Conservation (phyloP, 352 stramenopile genomes). For the Halophytophthora batemanensis region DNA sequence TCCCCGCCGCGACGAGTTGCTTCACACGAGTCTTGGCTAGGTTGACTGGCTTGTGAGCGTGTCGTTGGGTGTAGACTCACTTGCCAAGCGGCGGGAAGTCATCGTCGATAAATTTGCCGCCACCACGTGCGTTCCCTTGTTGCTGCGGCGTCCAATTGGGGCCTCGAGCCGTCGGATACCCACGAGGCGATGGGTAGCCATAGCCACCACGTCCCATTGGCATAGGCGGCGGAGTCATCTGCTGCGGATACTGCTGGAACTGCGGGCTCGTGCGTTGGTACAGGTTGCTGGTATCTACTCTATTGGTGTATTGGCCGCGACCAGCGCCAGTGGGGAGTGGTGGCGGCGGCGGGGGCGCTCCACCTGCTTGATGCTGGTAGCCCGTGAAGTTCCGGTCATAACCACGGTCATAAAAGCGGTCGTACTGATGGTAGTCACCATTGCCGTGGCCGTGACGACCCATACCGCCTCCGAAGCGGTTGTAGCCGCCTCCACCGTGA, state of each 20-base stretch:
- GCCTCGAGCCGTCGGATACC: conserved; percentile 17
- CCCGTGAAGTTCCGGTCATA: conserved; percentile 7
- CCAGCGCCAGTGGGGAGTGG: conserved; percentile 29
- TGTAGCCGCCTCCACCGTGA: conserved; percentile 22
- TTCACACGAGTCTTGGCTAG: too few species aligned
- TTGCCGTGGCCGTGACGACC: conserved; percentile 19
- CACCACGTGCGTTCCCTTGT: conserved; percentile 11
- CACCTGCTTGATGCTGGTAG: conserved; percentile 23
- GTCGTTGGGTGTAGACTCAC: conserved; percentile 16
- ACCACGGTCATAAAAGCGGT: conserved; percentile 27
- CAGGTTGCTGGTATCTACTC: conserved; percentile 46
- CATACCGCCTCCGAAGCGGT: conserved; percentile 16
- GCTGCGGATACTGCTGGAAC: conserved; percentile 24
- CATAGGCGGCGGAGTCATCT: conserved; percentile 33
- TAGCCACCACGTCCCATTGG: conserved; percentile 26
- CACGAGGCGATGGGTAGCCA: conserved; percentile 27
- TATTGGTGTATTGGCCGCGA: conserved; percentile 51
- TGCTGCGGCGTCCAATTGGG: conserved; percentile 21
- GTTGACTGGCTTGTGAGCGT: conserved; percentile 8
- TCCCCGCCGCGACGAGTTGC: too few species aligned
- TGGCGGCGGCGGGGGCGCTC: conserved; percentile 12
- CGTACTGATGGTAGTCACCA: conserved; percentile 21
- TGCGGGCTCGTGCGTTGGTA: conserved; percentile 36
- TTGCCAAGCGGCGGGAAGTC: conserved; percentile 73
- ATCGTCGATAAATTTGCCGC: conserved; percentile 51